phyloP scores from a whole-genome alignment of 352 stramenopile genomes.

The Phytopythium litorale region DNA sequence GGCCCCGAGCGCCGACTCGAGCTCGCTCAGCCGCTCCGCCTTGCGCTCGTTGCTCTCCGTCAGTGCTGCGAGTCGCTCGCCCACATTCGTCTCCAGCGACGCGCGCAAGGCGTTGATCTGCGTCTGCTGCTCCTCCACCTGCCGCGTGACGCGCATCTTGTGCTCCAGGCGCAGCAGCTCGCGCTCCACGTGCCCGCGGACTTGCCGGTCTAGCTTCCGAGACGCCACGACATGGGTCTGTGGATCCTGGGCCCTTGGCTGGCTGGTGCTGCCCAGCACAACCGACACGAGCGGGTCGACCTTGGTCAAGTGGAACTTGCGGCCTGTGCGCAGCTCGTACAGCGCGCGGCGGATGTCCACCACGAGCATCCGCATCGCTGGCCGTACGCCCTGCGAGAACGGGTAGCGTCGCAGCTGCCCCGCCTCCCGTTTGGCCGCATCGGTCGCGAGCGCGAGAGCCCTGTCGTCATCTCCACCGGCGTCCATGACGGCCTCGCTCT shows the following conservation, averaged over 20 bases:
- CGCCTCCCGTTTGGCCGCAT: conserved; percentile 25
- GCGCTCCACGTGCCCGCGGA: conserved; percentile 35
- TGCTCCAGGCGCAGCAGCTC: conserved; percentile 22
- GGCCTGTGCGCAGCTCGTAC: conserved; percentile 39
- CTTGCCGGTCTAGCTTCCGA: conserved; percentile 42
- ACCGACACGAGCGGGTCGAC: conserved; percentile 50
- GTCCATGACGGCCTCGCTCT: conserved; percentile 5
- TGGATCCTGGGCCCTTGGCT: conserved; percentile 4
- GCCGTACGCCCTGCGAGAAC: conserved; percentile 45
- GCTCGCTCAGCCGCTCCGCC: conserved; percentile 45
- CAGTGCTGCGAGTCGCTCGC: conserved; percentile 33
- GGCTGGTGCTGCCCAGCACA: not conserved
- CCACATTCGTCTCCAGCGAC: conserved; percentile 42
- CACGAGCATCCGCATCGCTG: conserved; percentile 26
- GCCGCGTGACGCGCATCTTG: conserved; percentile 17
- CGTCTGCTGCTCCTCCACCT: conserved; percentile 41
- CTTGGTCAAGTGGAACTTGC: conserved; percentile 36
- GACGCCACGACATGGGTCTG: conserved; percentile 18
- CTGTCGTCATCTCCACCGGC: conserved; percentile 11
- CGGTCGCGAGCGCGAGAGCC: conserved; percentile 19
- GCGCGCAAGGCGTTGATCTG: conserved; percentile 39
- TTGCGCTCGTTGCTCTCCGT: conserved; percentile 60
- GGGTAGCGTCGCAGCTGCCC: conserved; percentile 51
- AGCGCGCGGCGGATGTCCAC: conserved; percentile 42
- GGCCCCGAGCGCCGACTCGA: conserved; percentile 50